Evolutionary conservation across 805 yeast species (phyloP).

Genomic region (Yueomyces sp.): DNA sequence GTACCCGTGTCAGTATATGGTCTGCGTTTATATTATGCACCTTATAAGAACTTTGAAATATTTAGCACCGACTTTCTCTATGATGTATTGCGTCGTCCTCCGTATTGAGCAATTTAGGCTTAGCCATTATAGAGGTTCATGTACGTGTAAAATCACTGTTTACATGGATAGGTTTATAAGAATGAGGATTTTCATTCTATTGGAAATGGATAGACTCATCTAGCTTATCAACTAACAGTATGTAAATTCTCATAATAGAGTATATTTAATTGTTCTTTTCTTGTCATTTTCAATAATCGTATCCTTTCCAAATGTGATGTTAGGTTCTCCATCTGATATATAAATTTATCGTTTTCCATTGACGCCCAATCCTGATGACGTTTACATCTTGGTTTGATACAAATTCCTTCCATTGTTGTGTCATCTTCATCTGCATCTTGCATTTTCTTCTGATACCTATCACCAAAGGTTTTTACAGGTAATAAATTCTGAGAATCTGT

Average conservation of each 20-base stretch:
- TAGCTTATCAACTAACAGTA: no score
- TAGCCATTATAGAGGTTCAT: no score
- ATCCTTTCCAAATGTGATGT: slow-evolving; percentile 15
- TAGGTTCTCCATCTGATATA: slow-evolving; percentile 13
- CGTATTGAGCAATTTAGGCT: no score
- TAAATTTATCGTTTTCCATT: slow-evolving; percentile 10
- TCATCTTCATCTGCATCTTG: neutral
- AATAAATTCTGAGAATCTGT: slow-evolving; percentile 4
- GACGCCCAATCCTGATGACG: slow-evolving; percentile 21
- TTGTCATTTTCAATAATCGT: slow-evolving; percentile 9
- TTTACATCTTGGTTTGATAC: slow-evolving; percentile 16
- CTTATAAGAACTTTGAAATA: no score
- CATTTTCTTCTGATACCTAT: slow-evolving; percentile 3
- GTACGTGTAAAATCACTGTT: no score
- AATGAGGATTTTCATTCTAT: no score
- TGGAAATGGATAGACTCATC: no score
- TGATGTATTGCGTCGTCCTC: no score
- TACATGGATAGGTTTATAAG: no score
- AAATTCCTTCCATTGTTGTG: slow-evolving; percentile 9
- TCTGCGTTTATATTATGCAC: no score
- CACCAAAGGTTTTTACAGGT: slow-evolving; percentile 9
- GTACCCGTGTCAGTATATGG: no score
- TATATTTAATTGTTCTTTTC: slow-evolving; percentile 18
- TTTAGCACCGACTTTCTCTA: no score
- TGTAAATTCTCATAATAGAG: slow-evolving; percentile 12